Evolutionary conservation across 2,329 filamentous ascomycete genomes (phyloP).

Genomic region (Phoma sp.): DNA sequence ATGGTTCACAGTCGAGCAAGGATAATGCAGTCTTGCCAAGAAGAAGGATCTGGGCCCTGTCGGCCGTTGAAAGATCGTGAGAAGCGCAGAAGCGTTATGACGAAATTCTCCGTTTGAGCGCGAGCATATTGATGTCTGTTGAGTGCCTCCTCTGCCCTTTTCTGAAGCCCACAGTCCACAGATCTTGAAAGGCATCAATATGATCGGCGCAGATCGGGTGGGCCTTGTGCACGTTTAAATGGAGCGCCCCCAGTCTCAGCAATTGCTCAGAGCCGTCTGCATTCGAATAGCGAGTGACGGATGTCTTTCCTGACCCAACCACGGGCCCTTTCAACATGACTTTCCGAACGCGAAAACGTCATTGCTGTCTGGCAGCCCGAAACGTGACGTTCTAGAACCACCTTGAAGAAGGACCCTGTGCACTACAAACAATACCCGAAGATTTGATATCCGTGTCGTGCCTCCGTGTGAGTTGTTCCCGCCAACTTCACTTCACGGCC

Average conservation of each 20-base stretch:
- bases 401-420: conserved; percentile 1
- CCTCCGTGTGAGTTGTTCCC: conserved; percentile 5
- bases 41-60: not conserved
- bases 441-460: conserved; percentile 7
- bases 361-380: conserved; percentile 18
- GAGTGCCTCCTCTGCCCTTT: not conserved
- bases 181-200: conserved; percentile 3
- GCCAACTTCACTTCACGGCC: conserved; percentile 6
- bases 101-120: not conserved
- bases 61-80: not conserved
- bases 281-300: conserved; percentile 27
- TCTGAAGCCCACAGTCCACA: not conserved
- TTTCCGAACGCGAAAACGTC: conserved; percentile 18
- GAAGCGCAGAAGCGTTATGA: not conserved
- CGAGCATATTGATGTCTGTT: not conserved
- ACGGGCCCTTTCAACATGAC: conserved; percentile 15
- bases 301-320: conserved; percentile 17
- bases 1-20: conserved; percentile 10
- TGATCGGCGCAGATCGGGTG: conserved; percentile 20
- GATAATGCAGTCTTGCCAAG: conserved; percentile 2
- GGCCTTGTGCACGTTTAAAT: conserved; percentile 11
- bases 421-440: conserved; percentile 11
- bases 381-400: conserved; percentile 29
- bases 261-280: conserved; percentile 5
- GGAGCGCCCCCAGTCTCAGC: conserved; percentile 13